Percentiles rank a stretch among this genome's conserved stretches.
Evolutionary conservation across 2,329 filamentous ascomycete species (phyloP).

Genomic region (Fusarium euwallaceae): DNA sequence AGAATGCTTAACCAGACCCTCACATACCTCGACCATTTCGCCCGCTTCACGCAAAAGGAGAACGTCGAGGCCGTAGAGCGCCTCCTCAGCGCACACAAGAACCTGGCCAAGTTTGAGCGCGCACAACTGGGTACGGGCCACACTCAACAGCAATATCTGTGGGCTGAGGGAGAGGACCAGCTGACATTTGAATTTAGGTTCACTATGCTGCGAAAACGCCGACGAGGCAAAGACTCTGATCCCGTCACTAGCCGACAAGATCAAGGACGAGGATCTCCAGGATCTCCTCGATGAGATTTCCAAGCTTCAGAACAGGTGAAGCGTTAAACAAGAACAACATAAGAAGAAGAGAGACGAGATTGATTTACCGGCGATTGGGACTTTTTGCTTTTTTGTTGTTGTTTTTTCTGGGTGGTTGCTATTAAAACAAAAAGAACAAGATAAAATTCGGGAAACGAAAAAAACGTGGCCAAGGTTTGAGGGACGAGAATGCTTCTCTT

Average conservation of each 20-base stretch:
- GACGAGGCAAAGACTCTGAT: conserved; percentile 98
- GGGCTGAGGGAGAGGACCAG: conserved; percentile 1
- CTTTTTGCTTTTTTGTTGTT: background rate
- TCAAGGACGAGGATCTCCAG: conserved; percentile 88
- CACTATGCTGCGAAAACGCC: conserved; percentile 89
- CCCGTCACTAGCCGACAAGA: conserved; percentile 89
- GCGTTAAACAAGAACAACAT: background rate
- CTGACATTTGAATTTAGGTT: conserved; percentile 68
- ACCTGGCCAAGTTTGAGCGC: conserved; percentile 92
- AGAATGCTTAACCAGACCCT: conserved; percentile 88
- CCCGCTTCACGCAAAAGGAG: conserved; percentile 94
- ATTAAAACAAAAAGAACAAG: background rate
- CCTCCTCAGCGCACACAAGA: conserved; percentile 81
- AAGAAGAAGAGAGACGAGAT: background rate
- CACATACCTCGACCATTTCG: conserved; percentile 94
- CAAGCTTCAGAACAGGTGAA: conserved; percentile 71
- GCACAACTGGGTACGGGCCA: conserved; percentile 81
- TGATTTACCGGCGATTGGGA: background rate
- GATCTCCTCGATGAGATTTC: conserved; percentile 91
- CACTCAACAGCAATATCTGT: background rate
- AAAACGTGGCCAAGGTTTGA: background rate
- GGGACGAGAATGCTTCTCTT: conserved; percentile 4
- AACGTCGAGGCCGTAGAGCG: conserved; percentile 95
- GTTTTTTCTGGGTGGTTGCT: conserved; percentile 23
- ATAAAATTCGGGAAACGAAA: background rate